Conservation (phyloP, 768 basidiomycete genomes). For the Lepiota brunneoincarnata region DNA sequence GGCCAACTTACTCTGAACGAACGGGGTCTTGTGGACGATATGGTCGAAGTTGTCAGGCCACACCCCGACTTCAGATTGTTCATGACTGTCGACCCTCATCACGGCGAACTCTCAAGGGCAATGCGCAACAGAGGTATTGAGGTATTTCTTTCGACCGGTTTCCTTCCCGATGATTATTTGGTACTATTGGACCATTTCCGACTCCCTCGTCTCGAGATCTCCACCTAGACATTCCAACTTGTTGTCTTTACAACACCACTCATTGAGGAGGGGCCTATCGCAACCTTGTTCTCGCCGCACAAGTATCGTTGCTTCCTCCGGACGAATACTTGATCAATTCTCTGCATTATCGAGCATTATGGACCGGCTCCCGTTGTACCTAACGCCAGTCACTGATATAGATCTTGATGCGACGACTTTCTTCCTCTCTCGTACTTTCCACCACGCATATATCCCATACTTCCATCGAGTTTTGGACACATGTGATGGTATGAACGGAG, state of each 20-base stretch:
- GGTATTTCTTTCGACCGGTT: constrained; percentile 47
- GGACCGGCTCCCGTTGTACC: constrained; percentile 36
- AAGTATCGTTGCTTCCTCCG: constrained; percentile 28
- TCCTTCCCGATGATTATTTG: constrained; percentile 41
- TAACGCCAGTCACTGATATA: constrained; percentile 16
- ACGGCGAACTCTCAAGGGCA: constrained; percentile 93
- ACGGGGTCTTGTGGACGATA: constrained; percentile 77
- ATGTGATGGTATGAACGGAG: constrained; percentile 7
- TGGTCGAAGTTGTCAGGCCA: constrained; percentile 71
- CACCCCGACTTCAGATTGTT: constrained; percentile 90
- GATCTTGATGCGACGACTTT: constrained; percentile 21
- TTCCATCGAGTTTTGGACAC: constrained; percentile 26
- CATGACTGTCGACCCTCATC: constrained; percentile 89
- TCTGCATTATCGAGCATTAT: constrained; percentile 40
- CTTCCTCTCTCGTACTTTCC: constrained; percentile 35
- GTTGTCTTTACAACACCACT: constrained; percentile 2
- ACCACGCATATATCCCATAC: constrained; percentile 27
- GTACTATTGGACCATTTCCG: constrained; percentile 47
- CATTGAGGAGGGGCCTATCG: constrained; percentile 26
- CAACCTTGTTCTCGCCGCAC: not conserved
- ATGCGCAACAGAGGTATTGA: constrained; percentile 99
- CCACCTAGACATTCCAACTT: not conserved
- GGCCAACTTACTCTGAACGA: constrained; percentile 87
- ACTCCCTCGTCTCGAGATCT: constrained; percentile 32
- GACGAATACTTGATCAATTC: constrained; percentile 46